Base-by-base conservation (phyloP, 163 green algal genomes). In the Volvox carteri region DNA sequence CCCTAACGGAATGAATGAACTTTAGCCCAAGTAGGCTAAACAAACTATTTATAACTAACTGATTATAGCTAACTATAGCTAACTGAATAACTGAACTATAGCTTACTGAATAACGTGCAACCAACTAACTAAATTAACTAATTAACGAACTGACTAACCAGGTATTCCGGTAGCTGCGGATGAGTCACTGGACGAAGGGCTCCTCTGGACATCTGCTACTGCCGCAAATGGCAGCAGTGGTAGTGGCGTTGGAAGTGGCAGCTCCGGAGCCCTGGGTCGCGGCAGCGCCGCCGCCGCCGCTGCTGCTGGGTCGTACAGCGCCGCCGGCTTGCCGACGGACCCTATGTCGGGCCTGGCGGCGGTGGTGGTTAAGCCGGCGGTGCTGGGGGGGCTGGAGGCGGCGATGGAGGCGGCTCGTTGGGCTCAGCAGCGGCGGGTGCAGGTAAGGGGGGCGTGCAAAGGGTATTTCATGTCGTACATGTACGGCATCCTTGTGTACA, bases 311-410 rank as follows among this genome's bases (percentile, higher is more conserved):
- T 50, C 30, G 18, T 78, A 68, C 80, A 87, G 80, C 62, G 44
- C 44, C 37, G 25, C 44, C 30, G 83, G 83, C 16, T 33, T 88
- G 48, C 83, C 83, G 0, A 25, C 68, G 5, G 50, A 74, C 35
- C 68, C 42, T 28, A 37, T 67, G 1, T 33, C 83, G 16, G 83
- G 83, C 14, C 18, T 96, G 44, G 92, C 88, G 8, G 93, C 93
- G 4, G 78, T 98, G 33, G 96, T 98, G 1, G 50, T 98, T 0
- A 99, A 98, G 90, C 96, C 97, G 0, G 89, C 91, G 11, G 89
- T 95, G 30, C 58, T 98, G 33, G 97, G 96, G 60, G 95, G 96
- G 4, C 86, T 96, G 46, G 94, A 97, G 89, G 78, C 78, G 4
- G 90, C 92, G 0, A 52, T 91, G 85, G 52, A 65, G 44, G 54